Evolutionary conservation across 768 basidiomycete genomes (phyloP).

Genomic region (Cystobasidium tubakii): DNA sequence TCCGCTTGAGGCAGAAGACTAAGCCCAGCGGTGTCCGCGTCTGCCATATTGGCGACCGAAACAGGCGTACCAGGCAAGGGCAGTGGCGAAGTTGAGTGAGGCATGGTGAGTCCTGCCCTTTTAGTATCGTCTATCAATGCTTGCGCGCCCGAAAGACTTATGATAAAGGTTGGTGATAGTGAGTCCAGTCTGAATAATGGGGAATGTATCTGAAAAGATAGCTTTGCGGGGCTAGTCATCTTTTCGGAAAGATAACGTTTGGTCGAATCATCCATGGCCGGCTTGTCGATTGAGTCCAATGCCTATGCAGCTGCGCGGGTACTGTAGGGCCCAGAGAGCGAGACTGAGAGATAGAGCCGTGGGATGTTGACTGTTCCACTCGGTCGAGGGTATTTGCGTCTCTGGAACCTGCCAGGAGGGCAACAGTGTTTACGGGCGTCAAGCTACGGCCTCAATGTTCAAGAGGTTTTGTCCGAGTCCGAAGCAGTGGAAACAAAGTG

Average conservation of each 20-base stretch:
- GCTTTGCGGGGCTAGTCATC: not conserved
- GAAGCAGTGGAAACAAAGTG: not conserved
- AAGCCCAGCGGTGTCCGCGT: not conserved
- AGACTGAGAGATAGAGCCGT: no score
- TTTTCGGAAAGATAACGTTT: no score
- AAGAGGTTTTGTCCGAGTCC: not conserved
- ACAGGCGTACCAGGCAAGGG: not conserved
- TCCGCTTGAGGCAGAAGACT: not conserved
- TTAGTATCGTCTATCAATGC: not conserved
- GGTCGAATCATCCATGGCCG: no score
- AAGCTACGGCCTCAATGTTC: not conserved
- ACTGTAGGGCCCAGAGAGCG: no score
- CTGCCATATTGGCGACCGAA: not conserved
- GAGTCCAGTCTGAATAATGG: not conserved
- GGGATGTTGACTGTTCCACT: no score
- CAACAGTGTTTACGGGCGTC: not conserved
- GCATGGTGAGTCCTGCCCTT: not conserved
- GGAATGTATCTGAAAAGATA: not conserved
- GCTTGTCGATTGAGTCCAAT: no score
- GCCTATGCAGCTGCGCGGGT: no score
- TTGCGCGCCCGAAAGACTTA: not conserved
- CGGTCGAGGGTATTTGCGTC: no score
- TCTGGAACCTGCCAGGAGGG: not conserved
- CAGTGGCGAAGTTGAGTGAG: not conserved
- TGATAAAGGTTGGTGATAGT: slow-evolving; percentile 1